Conservation (phyloP, 106 monocot species). For the Agapanthus africanus region DNA sequence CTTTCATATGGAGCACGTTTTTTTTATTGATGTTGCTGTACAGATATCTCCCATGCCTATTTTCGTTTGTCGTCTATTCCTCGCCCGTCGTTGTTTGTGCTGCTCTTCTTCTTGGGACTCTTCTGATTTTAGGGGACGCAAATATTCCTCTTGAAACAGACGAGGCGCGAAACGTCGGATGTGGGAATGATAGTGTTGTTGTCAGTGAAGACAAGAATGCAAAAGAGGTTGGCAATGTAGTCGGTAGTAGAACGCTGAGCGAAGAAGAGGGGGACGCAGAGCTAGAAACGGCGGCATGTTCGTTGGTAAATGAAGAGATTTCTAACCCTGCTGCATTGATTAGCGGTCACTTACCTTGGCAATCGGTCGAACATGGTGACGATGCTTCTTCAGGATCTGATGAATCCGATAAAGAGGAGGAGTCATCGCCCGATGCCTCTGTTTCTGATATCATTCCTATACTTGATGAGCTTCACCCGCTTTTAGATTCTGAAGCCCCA, state of each 20-base stretch:
- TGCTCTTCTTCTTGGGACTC: slow-evolving; percentile 54
- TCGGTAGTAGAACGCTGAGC: slow-evolving; percentile 9
- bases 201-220: neutral
- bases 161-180: neutral
- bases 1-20: slow-evolving; percentile 33
- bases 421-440: slow-evolving; percentile 60
- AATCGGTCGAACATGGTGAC: too few relatives aligned
- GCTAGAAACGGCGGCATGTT: too few relatives aligned
- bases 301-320: too few relatives aligned
- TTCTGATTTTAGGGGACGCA: slow-evolving; percentile 59
- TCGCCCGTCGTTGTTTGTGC: slow-evolving; percentile 63
- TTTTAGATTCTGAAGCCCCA: slow-evolving; percentile 49
- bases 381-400: too few relatives aligned
- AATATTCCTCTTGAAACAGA: slow-evolving; percentile 40
- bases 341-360: too few relatives aligned
- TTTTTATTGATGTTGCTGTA: slow-evolving; percentile 42
- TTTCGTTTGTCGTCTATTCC: slow-evolving; percentile 42
- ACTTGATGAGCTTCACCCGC: slow-evolving; percentile 81
- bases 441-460: slow-evolving; percentile 61
- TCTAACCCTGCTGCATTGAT: too few relatives aligned
- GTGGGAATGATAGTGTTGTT: neutral
- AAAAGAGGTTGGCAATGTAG: neutral
- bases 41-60: slow-evolving; percentile 46
- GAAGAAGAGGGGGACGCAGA: too few relatives aligned
- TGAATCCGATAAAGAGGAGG: slow-evolving; percentile 50